Evolutionary conservation across 257 asterid genomes (phyloP), one percentile per base, ranked within the genome.

Genomic region (Fraxinus cuspidata): DNA sequence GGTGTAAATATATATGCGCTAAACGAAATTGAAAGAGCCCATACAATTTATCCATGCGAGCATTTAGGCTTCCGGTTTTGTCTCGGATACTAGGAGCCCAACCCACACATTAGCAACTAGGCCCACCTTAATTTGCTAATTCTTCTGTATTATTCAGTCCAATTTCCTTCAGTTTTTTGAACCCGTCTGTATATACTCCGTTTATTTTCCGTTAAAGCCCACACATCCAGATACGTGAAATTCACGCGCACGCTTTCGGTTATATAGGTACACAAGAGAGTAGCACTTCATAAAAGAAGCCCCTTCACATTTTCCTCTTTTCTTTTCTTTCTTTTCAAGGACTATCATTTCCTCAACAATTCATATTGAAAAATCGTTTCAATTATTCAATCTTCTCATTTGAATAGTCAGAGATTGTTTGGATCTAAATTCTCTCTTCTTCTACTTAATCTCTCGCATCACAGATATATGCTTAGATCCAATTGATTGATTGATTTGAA

Each of bases 401-500:
- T 74, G 83, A 82, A 65, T 81, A 79, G 76, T 84, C 88, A 82
- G 84, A 80, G 80, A 79, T 74, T 73, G 71, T 77, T 51, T 80
- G 84, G 85, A 86, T 86, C 87, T 86, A 83, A 74, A 82, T 72
- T 83, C 78, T 53, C 34, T 68, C 74, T 29, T 71, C 73, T 73
- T 38, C 81, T n/a, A n/a, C n/a, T 71, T 71, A 70, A 47, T 70
- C 81, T 80, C 21, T 29, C 19, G 31, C 60, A 47, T n/a, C 69
- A 0, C 11, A 35, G 25, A 10, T 29, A n/a, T 44, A 21, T 64
- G 23, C 56, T 11, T 42, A 67, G 89, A 86, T 86, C 84, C 83
- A 71, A 74, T 29, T 28, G 72, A 77, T 85, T 78, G 66, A 21
- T 58, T 63, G 66, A 60, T 60, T 44, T 72, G 69, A 75, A 77